Conservation (phyloP, 202 grass and related monocot species). For the Schoenoplectus triqueter region DNA sequence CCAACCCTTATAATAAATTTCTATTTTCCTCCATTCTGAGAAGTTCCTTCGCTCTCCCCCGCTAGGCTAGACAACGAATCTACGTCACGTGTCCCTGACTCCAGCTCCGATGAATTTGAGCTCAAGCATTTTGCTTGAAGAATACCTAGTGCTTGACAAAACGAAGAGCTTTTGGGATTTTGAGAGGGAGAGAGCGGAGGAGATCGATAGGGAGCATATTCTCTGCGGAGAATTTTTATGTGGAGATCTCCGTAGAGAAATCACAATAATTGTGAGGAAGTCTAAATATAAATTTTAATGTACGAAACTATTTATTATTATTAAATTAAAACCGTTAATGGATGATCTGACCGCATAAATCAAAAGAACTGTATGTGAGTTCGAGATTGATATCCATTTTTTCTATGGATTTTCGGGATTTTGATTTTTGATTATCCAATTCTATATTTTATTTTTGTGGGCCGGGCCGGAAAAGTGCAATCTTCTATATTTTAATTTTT, state of each 20-base stretch:
- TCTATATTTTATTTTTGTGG: neutral
- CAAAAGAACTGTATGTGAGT: too few species aligned
- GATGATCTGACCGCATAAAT: too few species aligned
- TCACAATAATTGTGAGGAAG: too few species aligned
- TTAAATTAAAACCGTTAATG: too few species aligned
- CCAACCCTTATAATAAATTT: constrained; percentile 57
- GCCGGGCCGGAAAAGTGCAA: neutral
- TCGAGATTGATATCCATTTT: constrained; percentile 1
- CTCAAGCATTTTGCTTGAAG: constrained; percentile 38
- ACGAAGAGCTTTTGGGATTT: constrained; percentile 10
- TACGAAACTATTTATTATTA: too few species aligned
- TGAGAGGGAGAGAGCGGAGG: constrained; percentile 46
- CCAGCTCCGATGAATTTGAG: constrained; percentile 34
- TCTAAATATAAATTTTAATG: too few species aligned
- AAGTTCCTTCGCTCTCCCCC: constrained; percentile 73
- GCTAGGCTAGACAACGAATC: constrained; percentile 50
- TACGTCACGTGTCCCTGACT: neutral
- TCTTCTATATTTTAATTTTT: too few species aligned
- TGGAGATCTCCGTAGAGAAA: too few species aligned
- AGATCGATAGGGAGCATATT: neutral
- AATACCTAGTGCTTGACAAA: neutral
- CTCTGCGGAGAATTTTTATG: too few species aligned
- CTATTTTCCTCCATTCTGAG: constrained; percentile 79
- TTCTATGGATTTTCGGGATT: constrained; percentile 2
- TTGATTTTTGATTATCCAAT: neutral